Evolutionary conservation across 2,329 filamentous ascomycete genomes (phyloP), one percentile per base, ranked within the genome.

Genomic region (Bipolaris victoriae): DNA sequence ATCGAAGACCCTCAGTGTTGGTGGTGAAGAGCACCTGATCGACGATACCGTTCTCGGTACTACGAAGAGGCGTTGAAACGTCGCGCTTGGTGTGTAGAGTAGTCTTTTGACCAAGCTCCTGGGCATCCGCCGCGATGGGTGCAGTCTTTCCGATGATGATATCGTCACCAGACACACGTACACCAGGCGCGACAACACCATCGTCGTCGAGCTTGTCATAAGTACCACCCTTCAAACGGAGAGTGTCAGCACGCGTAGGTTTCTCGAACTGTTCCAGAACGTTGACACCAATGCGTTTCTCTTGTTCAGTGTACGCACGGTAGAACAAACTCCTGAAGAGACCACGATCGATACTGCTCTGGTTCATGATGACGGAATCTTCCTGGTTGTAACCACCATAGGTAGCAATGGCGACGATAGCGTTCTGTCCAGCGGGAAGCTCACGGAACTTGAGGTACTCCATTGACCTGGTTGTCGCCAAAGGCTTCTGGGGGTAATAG

Each of bases 301-400:
- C 95, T 65, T 92, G 92, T 73, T 99, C 95, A 31, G 92, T 96
- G 79, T 99, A 99, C 10, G 94, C 92, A 67, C 96, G 89, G 86
- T 97, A 99, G 83, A 98, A 99, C 52, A 99, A 80, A 85, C 92
- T 97, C 72, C 96, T 87, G 88, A 99, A 99, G 4, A 99, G 84
- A 62, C 95, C 95, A 72, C 95, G 90, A 77, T 99, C 95, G 71
- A 99, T 98, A 78, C 92, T 97, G 80, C 92, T 97, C 81, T 99
- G 95, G 78, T 99, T 99, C 95, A 99, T 98, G 71, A 99, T 97
- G 66, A 99, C 94, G 66, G 95, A 99, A 87, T 99, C 95, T 92
- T 99, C 95, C 77, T 99, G 96, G 79, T 99, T 99, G 83, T 99
- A 99, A 58, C 95, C 95, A 52, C 93, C 97, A 80, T 99, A 99